A percentile compares a stretch with the other conserved stretches of the same genome.
Evolutionary conservation across 306 rosid genomes (phyloP).

Genomic region (Bauhinia variegata): DNA sequence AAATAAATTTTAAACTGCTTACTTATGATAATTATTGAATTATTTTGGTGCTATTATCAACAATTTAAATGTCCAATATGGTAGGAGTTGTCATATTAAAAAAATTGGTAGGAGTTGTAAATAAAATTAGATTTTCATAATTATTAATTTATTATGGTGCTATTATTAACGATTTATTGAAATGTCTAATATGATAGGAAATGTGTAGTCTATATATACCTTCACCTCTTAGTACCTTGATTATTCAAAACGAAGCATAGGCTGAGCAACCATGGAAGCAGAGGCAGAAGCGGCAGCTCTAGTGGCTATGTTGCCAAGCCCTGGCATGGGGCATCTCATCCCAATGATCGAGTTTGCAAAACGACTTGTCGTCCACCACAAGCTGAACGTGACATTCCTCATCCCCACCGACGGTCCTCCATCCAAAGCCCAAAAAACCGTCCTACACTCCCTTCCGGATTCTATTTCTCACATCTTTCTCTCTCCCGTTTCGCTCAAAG

Average conservation of each 20-base stretch:
- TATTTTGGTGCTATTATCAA: no score
- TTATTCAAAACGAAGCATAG: background rate
- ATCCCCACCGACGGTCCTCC: conserved; percentile 64
- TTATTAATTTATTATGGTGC: no score
- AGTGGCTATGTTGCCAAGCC: conserved; percentile 62
- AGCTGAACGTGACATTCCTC: conserved; percentile 49
- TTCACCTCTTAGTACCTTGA: no score
- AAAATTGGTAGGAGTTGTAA: no score
- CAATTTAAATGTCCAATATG: no score
- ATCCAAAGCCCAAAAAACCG: conserved; percentile 50
- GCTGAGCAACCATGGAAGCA: conserved; percentile 46
- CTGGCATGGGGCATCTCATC: conserved; percentile 89
- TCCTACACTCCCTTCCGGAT: conserved; percentile 45
- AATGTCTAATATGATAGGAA: no score
- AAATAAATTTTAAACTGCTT: no score
- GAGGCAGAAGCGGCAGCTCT: conserved; percentile 12
- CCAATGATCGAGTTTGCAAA: conserved; percentile 75
- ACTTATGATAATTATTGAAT: no score
- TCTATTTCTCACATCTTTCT: conserved; percentile 49
- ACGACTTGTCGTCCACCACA: conserved; percentile 44
- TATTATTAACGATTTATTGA: no score
- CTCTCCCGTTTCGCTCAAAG: conserved; percentile 24
- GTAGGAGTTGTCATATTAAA: no score
- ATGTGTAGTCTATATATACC: no score
- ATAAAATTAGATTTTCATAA: no score